phyloP scores from a whole-genome alignment of 2,329 filamentous ascomycete genomes.

The Aspergillus quadricinctus region DNA sequence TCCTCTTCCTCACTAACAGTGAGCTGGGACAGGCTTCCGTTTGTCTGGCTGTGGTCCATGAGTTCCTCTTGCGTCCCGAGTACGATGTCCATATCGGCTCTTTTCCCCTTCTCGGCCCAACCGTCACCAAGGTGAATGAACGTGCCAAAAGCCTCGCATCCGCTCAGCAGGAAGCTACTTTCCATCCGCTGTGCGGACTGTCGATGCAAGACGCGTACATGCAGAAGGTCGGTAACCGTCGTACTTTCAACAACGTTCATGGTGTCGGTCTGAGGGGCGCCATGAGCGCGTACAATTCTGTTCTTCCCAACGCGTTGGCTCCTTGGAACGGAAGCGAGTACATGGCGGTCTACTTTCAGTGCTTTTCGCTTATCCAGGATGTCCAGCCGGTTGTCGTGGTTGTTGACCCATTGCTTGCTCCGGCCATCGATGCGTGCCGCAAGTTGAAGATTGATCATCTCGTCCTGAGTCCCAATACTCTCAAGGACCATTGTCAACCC shows the following conservation, averaged over 20 bases:
- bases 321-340: conserved; percentile 35
- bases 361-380: conserved; percentile 28
- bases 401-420: conserved; percentile 38
- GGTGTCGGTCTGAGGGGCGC: conserved; percentile 26
- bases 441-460: conserved; percentile 28
- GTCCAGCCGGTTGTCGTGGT: conserved; percentile 35
- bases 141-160: conserved; percentile 5
- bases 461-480: conserved; percentile 41
- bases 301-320: conserved; percentile 8
- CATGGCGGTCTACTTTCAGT: conserved; percentile 32
- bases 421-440: conserved; percentile 39
- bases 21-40: conserved; percentile 43
- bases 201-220: conserved; percentile 17
- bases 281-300: conserved; percentile 16
- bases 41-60: conserved; percentile 36
- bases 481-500: conserved; percentile 39
- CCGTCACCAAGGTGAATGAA: conserved; percentile 19
- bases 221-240: neutral
- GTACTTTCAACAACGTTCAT: conserved; percentile 9
- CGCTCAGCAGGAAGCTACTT: conserved; percentile 9
- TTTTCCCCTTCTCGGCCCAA: conserved; percentile 27
- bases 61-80: conserved; percentile 28
- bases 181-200: conserved; percentile 23
- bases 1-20: conserved; percentile 41
- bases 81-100: conserved; percentile 42